Percentiles rank a stretch among this genome's conserved stretches.
These are phyloP conservation scores for Lasiodiplodia sp. DNA, from an alignment of 2,329 filamentous ascomycete genomes.

Conservation along the genomic window DNA sequence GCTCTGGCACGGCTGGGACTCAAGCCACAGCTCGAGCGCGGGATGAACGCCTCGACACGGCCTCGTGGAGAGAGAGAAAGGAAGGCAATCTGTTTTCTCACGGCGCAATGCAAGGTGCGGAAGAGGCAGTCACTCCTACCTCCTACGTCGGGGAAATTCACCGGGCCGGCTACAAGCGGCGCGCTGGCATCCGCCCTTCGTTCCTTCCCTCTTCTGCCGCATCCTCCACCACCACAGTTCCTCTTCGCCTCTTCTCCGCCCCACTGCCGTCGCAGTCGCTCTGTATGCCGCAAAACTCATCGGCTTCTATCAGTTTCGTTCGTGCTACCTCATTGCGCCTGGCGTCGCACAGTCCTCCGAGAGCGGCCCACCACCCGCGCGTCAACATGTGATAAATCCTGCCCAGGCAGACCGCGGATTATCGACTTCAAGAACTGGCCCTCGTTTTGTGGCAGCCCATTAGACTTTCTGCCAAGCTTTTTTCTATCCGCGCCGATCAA, in stretches of 20 bases:
- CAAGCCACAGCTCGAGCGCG: too few species aligned
- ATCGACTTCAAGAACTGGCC: background rate
- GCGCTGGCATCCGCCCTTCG: background rate
- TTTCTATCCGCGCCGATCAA: background rate
- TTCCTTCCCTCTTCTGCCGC: background rate
- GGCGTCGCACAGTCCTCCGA: background rate
- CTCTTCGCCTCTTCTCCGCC: background rate
- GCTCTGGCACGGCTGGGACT: background rate
- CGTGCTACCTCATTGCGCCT: background rate
- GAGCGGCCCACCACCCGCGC: background rate
- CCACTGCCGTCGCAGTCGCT: background rate
- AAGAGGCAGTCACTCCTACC: background rate
- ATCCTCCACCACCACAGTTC: background rate
- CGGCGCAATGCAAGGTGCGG: background rate
- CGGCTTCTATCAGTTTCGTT: background rate
- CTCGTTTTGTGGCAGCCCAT: background rate
- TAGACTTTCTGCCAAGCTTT: conserved; percentile 21
- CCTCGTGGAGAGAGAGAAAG: background rate
- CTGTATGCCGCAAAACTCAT: background rate
- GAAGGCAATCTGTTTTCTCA: background rate
- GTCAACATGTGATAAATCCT: background rate
- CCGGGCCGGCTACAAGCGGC: background rate
- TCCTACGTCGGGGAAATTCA: background rate
- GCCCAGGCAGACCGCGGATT: background rate
- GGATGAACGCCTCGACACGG: background rate